A percentile compares a stretch with the other conserved stretches of the same genome.
Evolutionary conservation across 805 yeast genomes (phyloP).

Genomic region (Kregervanrija delftensis): DNA sequence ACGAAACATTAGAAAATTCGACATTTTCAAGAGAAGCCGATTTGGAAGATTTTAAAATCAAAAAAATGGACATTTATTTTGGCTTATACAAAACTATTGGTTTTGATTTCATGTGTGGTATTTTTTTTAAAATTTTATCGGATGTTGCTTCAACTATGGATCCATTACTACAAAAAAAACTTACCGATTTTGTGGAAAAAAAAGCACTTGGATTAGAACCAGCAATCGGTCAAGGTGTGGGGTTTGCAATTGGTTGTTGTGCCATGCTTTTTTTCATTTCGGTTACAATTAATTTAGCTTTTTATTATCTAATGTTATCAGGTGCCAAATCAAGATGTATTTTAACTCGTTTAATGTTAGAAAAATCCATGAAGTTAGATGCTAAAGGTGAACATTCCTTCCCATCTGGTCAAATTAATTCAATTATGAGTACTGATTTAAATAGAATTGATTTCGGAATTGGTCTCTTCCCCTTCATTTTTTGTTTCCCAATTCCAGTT

Average conservation of each 20-base stretch:
- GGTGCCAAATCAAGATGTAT: conserved; percentile 71
- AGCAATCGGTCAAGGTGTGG: conserved; percentile 58
- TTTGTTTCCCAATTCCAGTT: conserved; percentile 58
- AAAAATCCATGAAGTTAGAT: conserved; percentile 58
- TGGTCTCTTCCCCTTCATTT: conserved; percentile 57
- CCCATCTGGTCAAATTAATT: conserved; percentile 68
- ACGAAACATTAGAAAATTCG: conserved; percentile 16
- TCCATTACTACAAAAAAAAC: conserved; percentile 59
- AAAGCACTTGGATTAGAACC: conserved; percentile 35
- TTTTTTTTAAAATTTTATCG: conserved; percentile 34
- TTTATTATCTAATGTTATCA: conserved; percentile 48
- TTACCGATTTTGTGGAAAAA: conserved; percentile 55
- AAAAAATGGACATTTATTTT: conserved; percentile 18
- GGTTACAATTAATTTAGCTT: conserved; percentile 51
- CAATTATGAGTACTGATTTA: conserved; percentile 75
- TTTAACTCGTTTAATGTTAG: conserved; percentile 58
- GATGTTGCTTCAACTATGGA: conserved; percentile 45
- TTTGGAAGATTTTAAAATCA: conserved; percentile 19
- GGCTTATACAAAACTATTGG: conserved; percentile 45
- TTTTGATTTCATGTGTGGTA: conserved; percentile 35
- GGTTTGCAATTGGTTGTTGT: conserved; percentile 69
- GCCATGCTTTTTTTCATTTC: conserved; percentile 45
- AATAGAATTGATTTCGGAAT: conserved; percentile 72
- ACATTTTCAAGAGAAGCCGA: conserved; percentile 12
- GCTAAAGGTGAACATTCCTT: conserved; percentile 54